Evolutionary conservation across 2,329 filamentous ascomycete genomes (phyloP).

Genomic region (Cercospora canescens): DNA sequence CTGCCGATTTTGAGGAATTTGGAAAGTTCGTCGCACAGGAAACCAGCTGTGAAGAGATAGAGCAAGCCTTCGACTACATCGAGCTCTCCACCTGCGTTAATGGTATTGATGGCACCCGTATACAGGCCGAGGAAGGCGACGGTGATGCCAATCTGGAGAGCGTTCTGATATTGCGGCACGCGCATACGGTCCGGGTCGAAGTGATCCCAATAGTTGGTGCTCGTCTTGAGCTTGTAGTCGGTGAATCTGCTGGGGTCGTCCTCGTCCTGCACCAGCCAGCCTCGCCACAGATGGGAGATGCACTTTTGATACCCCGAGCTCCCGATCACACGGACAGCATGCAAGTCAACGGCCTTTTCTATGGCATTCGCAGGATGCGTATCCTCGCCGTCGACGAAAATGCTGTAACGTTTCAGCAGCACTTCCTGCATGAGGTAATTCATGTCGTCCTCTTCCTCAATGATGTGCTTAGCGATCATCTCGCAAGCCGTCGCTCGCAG

Average conservation of each 20-base stretch:
- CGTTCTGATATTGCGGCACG: constrained; percentile 88
- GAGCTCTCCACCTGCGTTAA: constrained; percentile 80
- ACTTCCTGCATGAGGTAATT: constrained; percentile 77
- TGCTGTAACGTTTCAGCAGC: constrained; percentile 85
- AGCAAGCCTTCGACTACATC: constrained; percentile 81
- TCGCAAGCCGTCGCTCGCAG: constrained; percentile 82
- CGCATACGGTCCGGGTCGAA: constrained; percentile 94
- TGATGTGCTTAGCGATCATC: constrained; percentile 83
- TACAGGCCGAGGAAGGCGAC: constrained; percentile 81
- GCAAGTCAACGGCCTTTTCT: constrained; percentile 89
- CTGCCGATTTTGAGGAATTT: constrained; percentile 95
- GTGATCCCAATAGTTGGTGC: constrained; percentile 75
- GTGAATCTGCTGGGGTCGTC: constrained; percentile 87
- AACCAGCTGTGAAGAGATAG: constrained; percentile 89
- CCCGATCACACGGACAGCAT: constrained; percentile 84
- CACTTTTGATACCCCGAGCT: constrained; percentile 96
- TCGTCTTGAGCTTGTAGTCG: constrained; percentile 79
- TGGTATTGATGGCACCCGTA: constrained; percentile 85
- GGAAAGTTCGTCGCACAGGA: constrained; percentile 79
- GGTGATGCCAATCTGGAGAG: constrained; percentile 80
- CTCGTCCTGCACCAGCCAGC: constrained; percentile 96
- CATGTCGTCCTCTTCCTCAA: constrained; percentile 80
- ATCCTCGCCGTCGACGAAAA: constrained; percentile 68
- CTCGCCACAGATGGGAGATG: constrained; percentile 87
- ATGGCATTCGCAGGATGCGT: constrained; percentile 82